Conservation (phyloP, 1,284 basidiomycete genomes). For the Ustilago shanxiensis region DNA sequence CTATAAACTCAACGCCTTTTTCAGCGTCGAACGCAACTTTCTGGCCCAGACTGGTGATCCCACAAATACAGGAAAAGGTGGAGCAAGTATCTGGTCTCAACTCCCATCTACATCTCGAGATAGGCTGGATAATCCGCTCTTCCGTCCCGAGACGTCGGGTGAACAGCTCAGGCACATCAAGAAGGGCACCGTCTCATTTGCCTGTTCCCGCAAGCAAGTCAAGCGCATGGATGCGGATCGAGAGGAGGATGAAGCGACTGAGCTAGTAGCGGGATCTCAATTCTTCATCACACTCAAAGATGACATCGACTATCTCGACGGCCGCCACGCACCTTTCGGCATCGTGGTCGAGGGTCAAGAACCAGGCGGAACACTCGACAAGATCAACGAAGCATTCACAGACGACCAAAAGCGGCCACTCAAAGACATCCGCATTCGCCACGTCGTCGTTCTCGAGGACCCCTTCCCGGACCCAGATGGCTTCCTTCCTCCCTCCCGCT, state of each 20-base stretch:
- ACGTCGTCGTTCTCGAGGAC: slow-evolving; percentile 91
- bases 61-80: slow-evolving; percentile 89
- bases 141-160: slow-evolving; percentile 80
- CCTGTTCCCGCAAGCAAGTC: slow-evolving; percentile 29
- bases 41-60: slow-evolving; percentile 95
- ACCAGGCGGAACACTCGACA: slow-evolving; percentile 78
- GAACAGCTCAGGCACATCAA: slow-evolving; percentile 82
- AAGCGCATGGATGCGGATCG: slow-evolving; percentile 58
- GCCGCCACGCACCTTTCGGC: slow-evolving; percentile 94
- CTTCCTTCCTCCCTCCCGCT: slow-evolving; percentile 77
- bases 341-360: slow-evolving; percentile 94
- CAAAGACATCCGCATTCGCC: slow-evolving; percentile 89
- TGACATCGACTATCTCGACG: slow-evolving; percentile 92
- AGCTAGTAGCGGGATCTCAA: slow-evolving; percentile 89
- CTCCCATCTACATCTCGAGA: slow-evolving; percentile 70
- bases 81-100: slow-evolving; percentile 41
- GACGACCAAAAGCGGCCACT: slow-evolving; percentile 90
- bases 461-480: slow-evolving; percentile 86
- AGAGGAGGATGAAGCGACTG: slow-evolving; percentile 75
- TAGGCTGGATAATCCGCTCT: slow-evolving; percentile 77
- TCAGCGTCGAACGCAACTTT: slow-evolving; percentile 91
- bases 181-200: slow-evolving; percentile 84
- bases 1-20: slow-evolving; percentile 92
- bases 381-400: slow-evolving; percentile 89
- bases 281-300: slow-evolving; percentile 95